Evolutionary conservation across 2,329 filamentous ascomycete genomes (phyloP).

Genomic region (Diaporthe eres): DNA sequence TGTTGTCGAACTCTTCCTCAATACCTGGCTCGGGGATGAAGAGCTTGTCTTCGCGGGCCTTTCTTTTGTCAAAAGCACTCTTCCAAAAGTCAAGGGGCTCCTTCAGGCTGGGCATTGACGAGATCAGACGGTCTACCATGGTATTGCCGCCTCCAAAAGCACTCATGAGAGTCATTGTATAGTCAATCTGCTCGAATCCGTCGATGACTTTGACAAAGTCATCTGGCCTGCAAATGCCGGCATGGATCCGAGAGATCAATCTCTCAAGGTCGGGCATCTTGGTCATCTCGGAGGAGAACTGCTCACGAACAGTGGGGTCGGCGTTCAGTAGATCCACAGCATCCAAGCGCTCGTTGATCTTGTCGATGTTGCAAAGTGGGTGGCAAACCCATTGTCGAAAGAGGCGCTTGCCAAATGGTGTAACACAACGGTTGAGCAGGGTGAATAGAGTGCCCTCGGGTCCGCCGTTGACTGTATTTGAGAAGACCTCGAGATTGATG

Average conservation of each 20-base stretch:
- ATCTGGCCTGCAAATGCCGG: constrained; percentile 87
- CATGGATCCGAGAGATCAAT: constrained; percentile 94
- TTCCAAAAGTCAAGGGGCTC: constrained; percentile 87
- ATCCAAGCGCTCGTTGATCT: constrained; percentile 94
- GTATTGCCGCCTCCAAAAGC: constrained; percentile 83
- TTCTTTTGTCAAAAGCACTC: constrained; percentile 87
- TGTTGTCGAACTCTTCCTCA: constrained; percentile 92
- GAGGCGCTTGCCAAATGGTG: constrained; percentile 95
- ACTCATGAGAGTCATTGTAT: constrained; percentile 86
- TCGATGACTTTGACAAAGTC: constrained; percentile 96
- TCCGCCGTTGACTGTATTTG: constrained; percentile 91
- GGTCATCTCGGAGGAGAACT: constrained; percentile 88
- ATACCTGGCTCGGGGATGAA: constrained; percentile 89
- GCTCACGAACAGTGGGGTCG: constrained; percentile 83
- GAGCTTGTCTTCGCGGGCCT: constrained; percentile 83
- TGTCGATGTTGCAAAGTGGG: constrained; percentile 85
- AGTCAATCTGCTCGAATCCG: constrained; percentile 97
- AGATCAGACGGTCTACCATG: constrained; percentile 86
- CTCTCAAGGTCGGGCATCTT: constrained; percentile 96
- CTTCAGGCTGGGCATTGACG: constrained; percentile 86
- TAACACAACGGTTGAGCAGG: constrained; percentile 93
- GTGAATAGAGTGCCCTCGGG: constrained; percentile 89
- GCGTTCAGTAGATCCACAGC: constrained; percentile 94
- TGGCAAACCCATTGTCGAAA: constrained; percentile 99
- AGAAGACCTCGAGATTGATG: constrained; percentile 97